A percentile compares a stretch with the other conserved stretches of the same genome.
Conservation (phyloP, 768 basidiomycete species). For the Saitozyma podzolica region DNA sequence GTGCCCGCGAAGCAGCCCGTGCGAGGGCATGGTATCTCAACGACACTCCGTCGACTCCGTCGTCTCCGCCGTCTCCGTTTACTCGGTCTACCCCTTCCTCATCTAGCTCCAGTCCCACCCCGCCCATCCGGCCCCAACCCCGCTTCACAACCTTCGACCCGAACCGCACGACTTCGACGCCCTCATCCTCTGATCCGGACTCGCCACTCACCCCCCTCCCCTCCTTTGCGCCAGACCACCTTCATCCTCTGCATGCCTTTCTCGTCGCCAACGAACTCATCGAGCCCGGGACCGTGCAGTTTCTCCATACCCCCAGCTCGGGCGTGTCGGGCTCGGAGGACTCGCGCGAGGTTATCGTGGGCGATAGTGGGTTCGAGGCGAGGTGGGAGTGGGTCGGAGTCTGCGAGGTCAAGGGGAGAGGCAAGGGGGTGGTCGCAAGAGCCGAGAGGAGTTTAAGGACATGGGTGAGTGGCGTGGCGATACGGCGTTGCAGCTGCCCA, state of each 20-base stretch:
- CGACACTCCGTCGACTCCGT: too few species aligned
- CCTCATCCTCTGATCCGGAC: neutral
- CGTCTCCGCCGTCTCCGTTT: too few species aligned
- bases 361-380: conserved; percentile 16
- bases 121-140: neutral
- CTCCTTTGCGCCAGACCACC: conserved; percentile 5
- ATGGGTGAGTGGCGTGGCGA: conserved; percentile 35
- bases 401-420: conserved; percentile 39
- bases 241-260: conserved; percentile 14
- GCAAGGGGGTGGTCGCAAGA: conserved; percentile 44
- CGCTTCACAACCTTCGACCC: conserved; percentile 19
- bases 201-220: conserved; percentile 8
- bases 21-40: conserved; percentile 18
- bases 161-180: conserved; percentile 5
- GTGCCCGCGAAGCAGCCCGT: conserved; percentile 3
- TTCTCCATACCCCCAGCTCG: conserved; percentile 14
- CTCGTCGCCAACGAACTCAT: conserved; percentile 12
- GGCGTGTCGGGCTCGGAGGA: neutral
- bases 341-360: conserved; percentile 9
- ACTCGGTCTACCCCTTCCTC: neutral
- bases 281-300: conserved; percentile 12
- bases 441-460: conserved; percentile 39
- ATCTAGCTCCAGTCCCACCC: neutral
- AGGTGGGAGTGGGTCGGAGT: conserved; percentile 47
- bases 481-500: neutral